Evolutionary conservation across 129 eudicot species (phyloP), one percentile per base, ranked within the genome.

Genomic region (Pulicaria dysenterica): DNA sequence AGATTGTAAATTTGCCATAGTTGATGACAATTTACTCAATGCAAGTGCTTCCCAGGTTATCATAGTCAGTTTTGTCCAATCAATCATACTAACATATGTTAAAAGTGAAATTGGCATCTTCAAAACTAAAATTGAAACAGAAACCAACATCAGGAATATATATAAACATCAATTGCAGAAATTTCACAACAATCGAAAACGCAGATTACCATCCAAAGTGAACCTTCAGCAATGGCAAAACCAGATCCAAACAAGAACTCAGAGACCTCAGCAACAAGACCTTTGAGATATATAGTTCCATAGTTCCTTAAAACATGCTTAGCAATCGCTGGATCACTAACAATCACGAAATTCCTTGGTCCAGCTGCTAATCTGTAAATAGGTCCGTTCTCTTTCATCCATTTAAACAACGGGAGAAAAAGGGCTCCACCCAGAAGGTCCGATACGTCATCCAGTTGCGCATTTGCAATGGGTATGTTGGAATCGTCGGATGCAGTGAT

Each of bases 391-490:
- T 79, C 76, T 16, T 85, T 88, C 98, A 94, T 94, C 98, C 96
- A 94, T 38, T 90, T 94, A 83, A 86, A 94, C 40, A 94, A 73
- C 0, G 98, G 98, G 14, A 94, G 82, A 43, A 94, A 94, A 0
- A 90, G 96, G 61, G 98, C 97, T 8, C 98, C 97, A 40, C 97
- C 98, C n/a, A 94, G 79, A 38, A 90, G 89, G 56, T 94, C 96
- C 3, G 97, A 87, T 0, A 94, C 96, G 59, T 94, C 98, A 7
- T 94, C 98, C 11, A 94, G 89, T 78, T 90, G 80, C 3, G 98
- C 95, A 45, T 44, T 78, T 14, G 98, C 98, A 40, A 81, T 77
- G 64, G 98, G 98, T 46, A 90, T 88, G 71, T 86, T 86, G 31
- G 96, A 94, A 41, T 83, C 87, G 57, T 90, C 95, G 54, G 67